Conservation (phyloP, 768 basidiomycete species). For the Chiua virens region DNA sequence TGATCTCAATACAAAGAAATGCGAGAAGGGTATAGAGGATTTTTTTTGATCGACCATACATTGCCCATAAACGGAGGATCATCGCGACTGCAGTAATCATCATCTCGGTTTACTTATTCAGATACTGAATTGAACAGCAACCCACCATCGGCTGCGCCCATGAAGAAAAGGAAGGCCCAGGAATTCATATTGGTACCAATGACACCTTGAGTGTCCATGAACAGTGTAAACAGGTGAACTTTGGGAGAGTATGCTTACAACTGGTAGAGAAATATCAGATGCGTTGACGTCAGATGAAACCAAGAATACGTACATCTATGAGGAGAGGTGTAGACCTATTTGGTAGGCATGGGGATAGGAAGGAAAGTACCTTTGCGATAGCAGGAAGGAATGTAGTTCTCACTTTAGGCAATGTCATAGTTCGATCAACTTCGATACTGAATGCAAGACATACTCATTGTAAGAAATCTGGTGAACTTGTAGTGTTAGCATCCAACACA, state of each 20-base stretch:
- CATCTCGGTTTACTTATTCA: background rate
- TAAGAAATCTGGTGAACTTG: too few species aligned
- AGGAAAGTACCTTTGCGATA: too few species aligned
- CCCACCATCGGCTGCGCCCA: constrained; percentile 6
- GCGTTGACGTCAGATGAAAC: background rate
- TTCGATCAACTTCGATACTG: background rate
- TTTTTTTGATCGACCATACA: background rate
- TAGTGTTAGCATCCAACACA: too few species aligned
- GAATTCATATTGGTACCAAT: background rate
- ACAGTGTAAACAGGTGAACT: too few species aligned
- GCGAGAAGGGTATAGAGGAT: background rate
- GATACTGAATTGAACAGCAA: background rate
- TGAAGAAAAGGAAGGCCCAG: background rate
- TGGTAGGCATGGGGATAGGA: too few species aligned
- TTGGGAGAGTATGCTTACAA: background rate
- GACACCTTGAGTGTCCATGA: background rate
- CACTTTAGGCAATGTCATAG: too few species aligned
- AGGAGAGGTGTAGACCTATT: too few species aligned
- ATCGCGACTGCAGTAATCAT: background rate
- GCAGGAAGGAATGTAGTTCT: too few species aligned
- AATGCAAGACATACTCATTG: too few species aligned
- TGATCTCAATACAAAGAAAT: too few species aligned
- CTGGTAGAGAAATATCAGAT: background rate
- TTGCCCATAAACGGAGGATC: constrained; percentile 4
- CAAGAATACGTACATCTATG: too few species aligned